phyloP scores from a whole-genome alignment of 257 asterid genomes.

The Ilex asprella region DNA sequence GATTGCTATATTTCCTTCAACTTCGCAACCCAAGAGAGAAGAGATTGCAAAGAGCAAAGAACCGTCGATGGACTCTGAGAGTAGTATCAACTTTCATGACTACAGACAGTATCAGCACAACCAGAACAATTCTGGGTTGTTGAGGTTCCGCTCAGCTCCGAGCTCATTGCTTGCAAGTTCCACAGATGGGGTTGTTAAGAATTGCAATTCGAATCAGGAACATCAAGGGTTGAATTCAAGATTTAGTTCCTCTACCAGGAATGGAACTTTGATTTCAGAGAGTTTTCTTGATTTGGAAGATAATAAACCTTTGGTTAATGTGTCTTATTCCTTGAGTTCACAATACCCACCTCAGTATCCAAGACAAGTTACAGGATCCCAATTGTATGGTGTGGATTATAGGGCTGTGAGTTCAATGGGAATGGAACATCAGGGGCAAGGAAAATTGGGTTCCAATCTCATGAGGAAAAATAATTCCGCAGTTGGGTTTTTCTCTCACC shows the following conservation, averaged over 20 bases:
- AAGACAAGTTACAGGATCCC: conserved; percentile 26
- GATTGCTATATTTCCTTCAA: conserved; percentile 30
- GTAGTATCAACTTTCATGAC: conserved; percentile 10
- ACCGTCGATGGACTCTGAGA: conserved; percentile 43
- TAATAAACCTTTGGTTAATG: conserved; percentile 5
- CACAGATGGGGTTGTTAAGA: conserved; percentile 22
- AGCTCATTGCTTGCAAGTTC: conserved; percentile 43
- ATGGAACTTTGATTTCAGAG: conserved; percentile 14
- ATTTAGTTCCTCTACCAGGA: conserved; percentile 19
- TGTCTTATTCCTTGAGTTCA: conserved; percentile 24
- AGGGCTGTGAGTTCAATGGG: conserved; percentile 25
- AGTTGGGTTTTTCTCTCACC: conserved; percentile 57
- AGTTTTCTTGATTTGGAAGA: conserved; percentile 8
- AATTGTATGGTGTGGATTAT: conserved; percentile 19
- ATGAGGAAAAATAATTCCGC: conserved; percentile 71
- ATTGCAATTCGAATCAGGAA: conserved; percentile 2
- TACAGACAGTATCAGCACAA: conserved; percentile 11
- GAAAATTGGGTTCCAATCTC: conserved; percentile 31
- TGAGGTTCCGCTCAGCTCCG: conserved; percentile 73
- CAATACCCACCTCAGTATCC: conserved; percentile 80
- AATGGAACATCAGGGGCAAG: conserved; percentile 30
- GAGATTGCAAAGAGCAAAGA: conserved; percentile 5
- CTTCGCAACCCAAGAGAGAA: conserved; percentile 12
- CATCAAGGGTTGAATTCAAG: conserved; percentile 33
- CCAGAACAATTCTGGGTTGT: conserved; percentile 49